Conservation (phyloP, 1,284 basidiomycete species). For the Ustilago esculenta region DNA sequence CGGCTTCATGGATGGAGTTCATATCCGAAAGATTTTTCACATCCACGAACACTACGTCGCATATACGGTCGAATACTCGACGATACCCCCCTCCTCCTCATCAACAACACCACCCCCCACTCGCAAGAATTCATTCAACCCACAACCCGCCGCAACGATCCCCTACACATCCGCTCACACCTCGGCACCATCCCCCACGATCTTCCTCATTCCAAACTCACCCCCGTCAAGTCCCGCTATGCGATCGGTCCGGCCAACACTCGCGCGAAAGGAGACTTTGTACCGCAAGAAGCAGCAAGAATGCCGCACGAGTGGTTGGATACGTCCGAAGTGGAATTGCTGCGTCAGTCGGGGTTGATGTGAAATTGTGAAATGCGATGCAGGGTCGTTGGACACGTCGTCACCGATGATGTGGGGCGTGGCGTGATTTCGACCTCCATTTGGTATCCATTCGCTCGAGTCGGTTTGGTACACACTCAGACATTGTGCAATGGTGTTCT, state of each 20-base stretch:
- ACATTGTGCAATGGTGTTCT: no score
- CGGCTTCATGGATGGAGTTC: conserved; percentile 28
- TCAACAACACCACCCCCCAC: no score
- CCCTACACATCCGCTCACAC: conserved; percentile 17
- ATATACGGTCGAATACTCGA: conserved; percentile 20
- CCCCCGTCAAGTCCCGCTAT: conserved; percentile 12
- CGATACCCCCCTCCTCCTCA: conserved; percentile 11
- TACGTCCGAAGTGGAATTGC: conserved; percentile 1
- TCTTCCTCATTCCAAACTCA: not conserved
- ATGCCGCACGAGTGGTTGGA: not conserved
- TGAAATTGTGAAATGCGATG: no score
- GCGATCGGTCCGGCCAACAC: conserved; percentile 2
- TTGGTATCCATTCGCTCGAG: no score
- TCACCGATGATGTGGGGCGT: no score
- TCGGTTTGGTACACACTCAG: no score
- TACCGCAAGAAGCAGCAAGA: not conserved
- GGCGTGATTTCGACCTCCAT: no score
- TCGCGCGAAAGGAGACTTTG: not conserved
- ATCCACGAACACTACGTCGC: conserved; percentile 6
- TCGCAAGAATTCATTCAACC: no score
- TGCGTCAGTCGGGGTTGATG: not conserved
- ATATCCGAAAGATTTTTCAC: conserved; percentile 20
- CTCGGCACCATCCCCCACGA: not conserved
- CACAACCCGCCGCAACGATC: no score
- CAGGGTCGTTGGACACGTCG: no score